A percentile compares a stretch with the other conserved stretches of the same genome.
These are phyloP conservation scores for Pholiota microspora DNA, from an alignment of 768 basidiomycete genomes.

Conservation along the genomic window DNA sequence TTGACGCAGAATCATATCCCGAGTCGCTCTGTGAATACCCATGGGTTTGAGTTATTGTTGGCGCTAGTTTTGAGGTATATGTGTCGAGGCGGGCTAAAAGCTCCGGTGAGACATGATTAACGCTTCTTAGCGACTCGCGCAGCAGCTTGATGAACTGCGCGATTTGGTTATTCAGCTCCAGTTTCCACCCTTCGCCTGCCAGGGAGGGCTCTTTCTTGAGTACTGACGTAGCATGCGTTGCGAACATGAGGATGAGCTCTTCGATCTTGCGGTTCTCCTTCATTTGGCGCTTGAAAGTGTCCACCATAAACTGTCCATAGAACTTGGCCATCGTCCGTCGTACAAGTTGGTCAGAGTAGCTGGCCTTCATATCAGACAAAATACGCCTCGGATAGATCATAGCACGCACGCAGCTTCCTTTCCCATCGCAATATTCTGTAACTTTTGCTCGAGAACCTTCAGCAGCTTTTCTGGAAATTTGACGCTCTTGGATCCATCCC, in stretches of 20 bases:
- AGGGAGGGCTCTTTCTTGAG: constrained; percentile 89
- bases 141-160: constrained; percentile 85
- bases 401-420: constrained; percentile 79
- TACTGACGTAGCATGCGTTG: constrained; percentile 83
- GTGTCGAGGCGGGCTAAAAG: constrained; percentile 77
- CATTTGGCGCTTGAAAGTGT: constrained; percentile 84
- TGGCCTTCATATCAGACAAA: constrained; percentile 24
- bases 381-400: background rate
- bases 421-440: constrained; percentile 93
- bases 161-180: constrained; percentile 90
- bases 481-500: constrained; percentile 78
- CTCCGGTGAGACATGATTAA: constrained; percentile 82
- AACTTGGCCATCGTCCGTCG: constrained; percentile 91
- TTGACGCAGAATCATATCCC: constrained; percentile 63
- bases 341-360: constrained; percentile 88
- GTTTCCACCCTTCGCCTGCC: constrained; percentile 87
- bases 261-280: constrained; percentile 97
- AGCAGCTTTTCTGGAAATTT: constrained; percentile 94
- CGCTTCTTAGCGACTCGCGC: constrained; percentile 69
- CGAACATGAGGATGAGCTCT: constrained; percentile 95
- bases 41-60: constrained; percentile 37
- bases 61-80: constrained; percentile 79
- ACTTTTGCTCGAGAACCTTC: constrained; percentile 84
- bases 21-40: constrained; percentile 49
- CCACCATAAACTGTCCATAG: constrained; percentile 86